Evolutionary conservation across 768 basidiomycete genomes (phyloP).

Genomic region (Mycena galericulata): DNA sequence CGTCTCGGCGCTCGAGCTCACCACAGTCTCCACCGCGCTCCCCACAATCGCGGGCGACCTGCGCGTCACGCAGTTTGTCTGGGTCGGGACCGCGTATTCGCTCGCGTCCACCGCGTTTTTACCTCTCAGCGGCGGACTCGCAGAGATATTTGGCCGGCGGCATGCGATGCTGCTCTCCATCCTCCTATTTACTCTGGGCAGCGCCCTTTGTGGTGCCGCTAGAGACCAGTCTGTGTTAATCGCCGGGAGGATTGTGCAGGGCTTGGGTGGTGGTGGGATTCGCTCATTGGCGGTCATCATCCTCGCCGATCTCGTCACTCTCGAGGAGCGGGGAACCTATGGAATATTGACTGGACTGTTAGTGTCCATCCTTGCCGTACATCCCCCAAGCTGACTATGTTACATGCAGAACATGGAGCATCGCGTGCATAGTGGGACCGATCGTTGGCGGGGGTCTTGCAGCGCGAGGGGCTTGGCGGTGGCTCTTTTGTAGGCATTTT

Average conservation of each 20-base stretch:
- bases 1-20: conserved; percentile 28
- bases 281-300: conserved; percentile 42
- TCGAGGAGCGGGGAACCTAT: conserved; percentile 47
- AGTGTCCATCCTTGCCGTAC: not conserved
- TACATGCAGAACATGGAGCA: conserved; percentile 49
- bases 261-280: conserved; percentile 25
- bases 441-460: conserved; percentile 50
- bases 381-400: not conserved
- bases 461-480: conserved; percentile 49
- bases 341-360: conserved; percentile 45
- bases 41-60: conserved; percentile 45
- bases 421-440: conserved; percentile 48
- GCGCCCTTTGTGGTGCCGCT: conserved; percentile 48
- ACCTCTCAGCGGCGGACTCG: conserved; percentile 49
- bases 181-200: conserved; percentile 43
- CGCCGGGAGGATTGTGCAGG: conserved; percentile 25
- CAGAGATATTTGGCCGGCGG: conserved; percentile 46
- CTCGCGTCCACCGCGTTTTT: conserved; percentile 54
- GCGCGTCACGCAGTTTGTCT: conserved; percentile 45
- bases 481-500: conserved; percentile 51
- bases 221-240: conserved; percentile 46
- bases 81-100: conserved; percentile 55
- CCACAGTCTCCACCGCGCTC: conserved; percentile 40
- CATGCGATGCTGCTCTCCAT: conserved; percentile 40
- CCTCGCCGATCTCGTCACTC: conserved; percentile 48